These are phyloP conservation scores for Stellera chamaejasme DNA, from an alignment of 345 rosid genomes.

Conservation along the genomic window DNA sequence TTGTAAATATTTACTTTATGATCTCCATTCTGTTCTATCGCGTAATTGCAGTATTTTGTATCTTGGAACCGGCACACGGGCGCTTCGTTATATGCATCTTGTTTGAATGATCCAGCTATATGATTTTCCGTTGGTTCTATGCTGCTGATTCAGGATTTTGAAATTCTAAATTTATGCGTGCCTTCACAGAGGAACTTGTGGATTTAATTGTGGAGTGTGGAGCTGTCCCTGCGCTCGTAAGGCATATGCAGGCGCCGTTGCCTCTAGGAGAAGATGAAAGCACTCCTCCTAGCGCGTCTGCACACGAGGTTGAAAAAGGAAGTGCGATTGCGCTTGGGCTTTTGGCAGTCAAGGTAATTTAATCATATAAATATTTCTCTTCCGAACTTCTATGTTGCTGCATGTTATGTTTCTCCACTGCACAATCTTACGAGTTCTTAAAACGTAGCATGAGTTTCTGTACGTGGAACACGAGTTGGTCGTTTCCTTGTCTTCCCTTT, in stretches of 20 bases:
- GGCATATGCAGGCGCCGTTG: slow-evolving; percentile 33
- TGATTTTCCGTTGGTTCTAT: too few relatives aligned
- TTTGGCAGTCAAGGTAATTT: slow-evolving; percentile 44
- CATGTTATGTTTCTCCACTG: not conserved
- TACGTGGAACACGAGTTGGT: not conserved
- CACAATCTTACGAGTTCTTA: not conserved
- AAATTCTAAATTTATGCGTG: not conserved
- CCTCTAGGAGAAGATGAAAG: slow-evolving; percentile 1
- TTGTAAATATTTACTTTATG: not conserved
- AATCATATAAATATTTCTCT: not conserved
- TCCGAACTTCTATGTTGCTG: not conserved
- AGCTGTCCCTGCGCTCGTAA: slow-evolving; percentile 51
- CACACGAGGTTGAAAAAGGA: slow-evolving; percentile 52
- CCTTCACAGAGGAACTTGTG: slow-evolving; percentile 40
- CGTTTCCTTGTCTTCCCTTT: not conserved
- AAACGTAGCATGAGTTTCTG: not conserved
- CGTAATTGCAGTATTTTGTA: not conserved
- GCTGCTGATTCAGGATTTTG: not conserved
- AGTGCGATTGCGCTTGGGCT: slow-evolving; percentile 55
- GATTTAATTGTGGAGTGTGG: slow-evolving; percentile 49
- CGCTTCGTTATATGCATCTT: too few relatives aligned
- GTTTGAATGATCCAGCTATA: too few relatives aligned
- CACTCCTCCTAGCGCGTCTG: slow-evolving; percentile 11
- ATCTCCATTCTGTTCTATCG: not conserved
- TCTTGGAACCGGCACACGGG: too few relatives aligned